Conservation (phyloP, 352 stramenopile species). For the Phytophthora cajani region DNA sequence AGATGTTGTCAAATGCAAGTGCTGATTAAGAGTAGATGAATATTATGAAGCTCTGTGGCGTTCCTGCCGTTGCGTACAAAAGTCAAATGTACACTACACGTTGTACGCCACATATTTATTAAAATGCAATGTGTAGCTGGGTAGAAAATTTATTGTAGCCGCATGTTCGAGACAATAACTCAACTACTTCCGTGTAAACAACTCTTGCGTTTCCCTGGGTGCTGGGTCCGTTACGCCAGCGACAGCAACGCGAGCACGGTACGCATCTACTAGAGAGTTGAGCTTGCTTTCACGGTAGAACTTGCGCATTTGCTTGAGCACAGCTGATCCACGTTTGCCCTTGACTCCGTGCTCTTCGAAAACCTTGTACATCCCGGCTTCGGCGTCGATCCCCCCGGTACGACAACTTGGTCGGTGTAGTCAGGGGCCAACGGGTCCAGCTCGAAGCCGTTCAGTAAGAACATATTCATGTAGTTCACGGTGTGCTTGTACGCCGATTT, state of each 20-base stretch:
- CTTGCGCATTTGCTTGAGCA: neutral
- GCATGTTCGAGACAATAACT: neutral
- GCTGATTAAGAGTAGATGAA: neutral
- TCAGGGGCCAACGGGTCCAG: neutral
- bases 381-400: neutral
- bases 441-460: neutral
- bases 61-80: neutral
- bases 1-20: neutral
- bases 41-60: neutral
- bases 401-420: neutral
- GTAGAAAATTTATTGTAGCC: neutral
- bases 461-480: neutral
- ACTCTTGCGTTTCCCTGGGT: neutral
- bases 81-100: neutral
- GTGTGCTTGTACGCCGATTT: neutral
- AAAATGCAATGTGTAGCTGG: neutral
- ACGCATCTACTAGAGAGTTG: neutral
- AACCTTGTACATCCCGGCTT: neutral
- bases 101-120: neutral
- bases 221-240: neutral
- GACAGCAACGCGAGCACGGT: neutral
- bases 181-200: neutral
- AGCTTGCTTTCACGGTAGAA: neutral
- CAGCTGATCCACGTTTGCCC: neutral
- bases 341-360: neutral